Conservation (phyloP, 2,329 filamentous ascomycete species). For the Diaporthe sp. region DNA sequence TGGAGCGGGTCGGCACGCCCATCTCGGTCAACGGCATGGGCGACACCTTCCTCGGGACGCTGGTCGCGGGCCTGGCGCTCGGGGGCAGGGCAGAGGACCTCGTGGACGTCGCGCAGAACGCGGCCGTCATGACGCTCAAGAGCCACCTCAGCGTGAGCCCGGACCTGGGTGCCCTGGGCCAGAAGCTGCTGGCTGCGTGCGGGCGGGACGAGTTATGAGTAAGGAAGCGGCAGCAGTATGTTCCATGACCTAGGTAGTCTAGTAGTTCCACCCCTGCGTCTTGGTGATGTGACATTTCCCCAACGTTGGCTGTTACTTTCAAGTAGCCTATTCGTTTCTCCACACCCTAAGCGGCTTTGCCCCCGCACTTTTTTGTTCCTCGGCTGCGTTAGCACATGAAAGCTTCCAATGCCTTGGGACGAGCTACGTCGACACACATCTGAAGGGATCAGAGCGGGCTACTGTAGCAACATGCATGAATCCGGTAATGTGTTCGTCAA, state of each 20-base stretch:
- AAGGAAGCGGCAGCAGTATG: too few relatives aligned
- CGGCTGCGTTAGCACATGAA: slow-evolving; percentile 28
- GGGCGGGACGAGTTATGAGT: slow-evolving; percentile 52
- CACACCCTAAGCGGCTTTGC: neutral
- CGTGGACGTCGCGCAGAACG: slow-evolving; percentile 85
- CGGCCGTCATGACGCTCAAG: slow-evolving; percentile 82
- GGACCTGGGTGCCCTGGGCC: slow-evolving; percentile 62
- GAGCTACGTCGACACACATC: slow-evolving; percentile 1
- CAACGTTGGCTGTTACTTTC: neutral
- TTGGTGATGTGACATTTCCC: slow-evolving; percentile 2
- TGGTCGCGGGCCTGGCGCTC: slow-evolving; percentile 82
- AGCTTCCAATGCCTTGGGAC: slow-evolving; percentile 5
- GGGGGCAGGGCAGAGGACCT: slow-evolving; percentile 70
- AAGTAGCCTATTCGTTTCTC: neutral
- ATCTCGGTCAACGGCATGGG: slow-evolving; percentile 95
- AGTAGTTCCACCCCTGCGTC: neutral
- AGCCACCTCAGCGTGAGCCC: slow-evolving; percentile 80
- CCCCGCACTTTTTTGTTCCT: slow-evolving; percentile 32
- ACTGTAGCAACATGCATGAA: slow-evolving; percentile 15
- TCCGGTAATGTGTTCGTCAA: slow-evolving; percentile 8
- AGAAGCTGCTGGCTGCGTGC: slow-evolving; percentile 55
- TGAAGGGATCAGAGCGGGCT: slow-evolving; percentile 6
- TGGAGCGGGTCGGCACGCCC: slow-evolving; percentile 76
- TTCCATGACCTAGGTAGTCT: too few relatives aligned
- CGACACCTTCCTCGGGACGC: slow-evolving; percentile 89